Base-by-base conservation (phyloP, 2,329 filamentous ascomycete genomes). In the Scedosporium minutisporum region DNA sequence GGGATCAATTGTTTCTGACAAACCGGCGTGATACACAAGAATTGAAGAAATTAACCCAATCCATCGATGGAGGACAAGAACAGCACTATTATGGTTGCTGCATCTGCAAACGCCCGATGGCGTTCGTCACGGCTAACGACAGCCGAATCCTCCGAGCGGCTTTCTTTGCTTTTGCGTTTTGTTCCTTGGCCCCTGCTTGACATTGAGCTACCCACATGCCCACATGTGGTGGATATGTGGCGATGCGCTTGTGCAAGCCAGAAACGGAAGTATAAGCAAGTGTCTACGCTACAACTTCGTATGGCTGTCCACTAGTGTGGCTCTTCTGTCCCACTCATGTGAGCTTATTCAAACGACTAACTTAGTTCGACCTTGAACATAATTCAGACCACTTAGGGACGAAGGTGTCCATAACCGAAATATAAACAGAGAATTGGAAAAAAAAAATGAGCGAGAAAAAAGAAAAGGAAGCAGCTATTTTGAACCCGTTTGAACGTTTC, bases 331-430 rank as follows among this genome's bases (percentile, higher is more conserved):
- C 51, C 51, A 55, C 23, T 55, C 18, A 48, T n/a, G 21, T 27
- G 51, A 55, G 51, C 51, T 55, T 55, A 55, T 23, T 55, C 51
- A 55, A 55, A 55, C 51, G 51, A 55, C 51, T 55, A 10, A 46
- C 42, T 16, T 16, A 7, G 41, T 3, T n/a, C 41, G 7, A n/a
- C 41, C 41, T 38, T 10, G 12, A 38, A 38, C 33, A 6, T 12
- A 14, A 38, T 38, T 38, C 29, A 33, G 29, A 33, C 29, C 6
- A 29, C 27, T 29, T 7, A 33, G 29, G 9, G 4, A 33, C 29
- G 29, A 38, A 38, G 33, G 9, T 38, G 9, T 12, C 6, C 9
- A 12, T 12, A 3, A 38, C 3, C 33, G 33, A 38, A 38, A 38
- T 38, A 12, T 3, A 9, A 38, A 38, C 9, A 10, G 6, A 33